Base-by-base conservation (phyloP, 1,284 basidiomycete genomes). In the Amylostereum areolatum region DNA sequence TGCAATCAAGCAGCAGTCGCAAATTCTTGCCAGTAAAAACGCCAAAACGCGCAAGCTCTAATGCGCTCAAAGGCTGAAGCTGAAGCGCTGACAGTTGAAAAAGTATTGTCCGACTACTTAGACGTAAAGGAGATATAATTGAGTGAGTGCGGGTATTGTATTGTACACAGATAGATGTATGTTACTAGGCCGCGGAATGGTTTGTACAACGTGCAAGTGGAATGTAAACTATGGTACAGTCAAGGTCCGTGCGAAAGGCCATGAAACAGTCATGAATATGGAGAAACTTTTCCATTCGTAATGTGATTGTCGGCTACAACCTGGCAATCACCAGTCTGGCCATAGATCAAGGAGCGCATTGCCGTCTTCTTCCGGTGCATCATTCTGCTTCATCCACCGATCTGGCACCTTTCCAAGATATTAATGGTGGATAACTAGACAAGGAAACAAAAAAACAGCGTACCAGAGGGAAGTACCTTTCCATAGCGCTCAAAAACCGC, bases 401-500 rank as follows among this genome's bases (percentile, higher is more conserved):
- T 92, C 89, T 10, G 89, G 89, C 44, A 89, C 77, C 88, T 91
- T 43, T 5, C 35, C 48, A 45, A 45, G 47, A 44, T 18, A 43
- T 57, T 40, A 60, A 49, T n/a, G 44, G 28, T 43, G 45, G 25
- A 18, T 8, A 51, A 12, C 29, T 4, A 48, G 29, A 47, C 18
- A 9, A 11, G 11, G 10, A 47, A 33, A 48, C 24, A 50, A 37
- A 41, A 3, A 61, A 29, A 2, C 9, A 18, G 58, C 80, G 61
- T 56, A 90, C 89, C 66, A 92, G 58, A 44, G 88, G 85, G 66
- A 96, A 93, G 66, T 96, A 96, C 36, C 88, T 77, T 59, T 96
- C 92, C 91, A 96, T 97, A 0, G 93, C 92, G 46, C 83, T 84
- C 41, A 92, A 74, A 70, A 97, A 97, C 28, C 94, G 81, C 48